These are phyloP conservation scores for Melanogaster broomeanus DNA, from an alignment of 768 basidiomycete genomes.

Conservation along the genomic window DNA sequence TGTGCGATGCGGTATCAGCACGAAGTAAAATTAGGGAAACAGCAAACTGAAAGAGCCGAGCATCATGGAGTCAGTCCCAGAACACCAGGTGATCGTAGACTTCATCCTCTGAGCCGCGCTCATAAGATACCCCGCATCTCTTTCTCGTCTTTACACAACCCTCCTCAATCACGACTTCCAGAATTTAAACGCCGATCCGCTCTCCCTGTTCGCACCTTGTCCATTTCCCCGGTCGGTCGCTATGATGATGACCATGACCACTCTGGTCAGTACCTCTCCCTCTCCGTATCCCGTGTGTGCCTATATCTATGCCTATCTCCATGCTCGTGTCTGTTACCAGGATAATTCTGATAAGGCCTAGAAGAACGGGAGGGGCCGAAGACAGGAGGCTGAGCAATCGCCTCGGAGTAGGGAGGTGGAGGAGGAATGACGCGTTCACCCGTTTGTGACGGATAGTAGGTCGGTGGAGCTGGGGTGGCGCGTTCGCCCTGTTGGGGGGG, in stretches of 20 bases:
- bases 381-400: conserved; percentile 5
- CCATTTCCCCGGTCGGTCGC: conserved; percentile 5
- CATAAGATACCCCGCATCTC: too few species aligned
- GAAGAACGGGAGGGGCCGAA: conserved; percentile 16
- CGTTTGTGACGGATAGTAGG: not conserved
- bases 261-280: not conserved
- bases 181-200: conserved; percentile 8
- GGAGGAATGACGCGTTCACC: conserved; percentile 1
- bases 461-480: conserved; percentile 2
- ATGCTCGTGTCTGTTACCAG: conserved; percentile 13
- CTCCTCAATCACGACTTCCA: conserved; percentile 13
- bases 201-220: not conserved
- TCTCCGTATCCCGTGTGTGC: conserved; percentile 12
- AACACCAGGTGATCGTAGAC: too few species aligned
- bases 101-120: too few species aligned
- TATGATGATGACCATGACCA: conserved; percentile 3
- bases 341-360: conserved; percentile 11
- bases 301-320: conserved; percentile 14
- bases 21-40: too few species aligned
- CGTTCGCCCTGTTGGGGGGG: not conserved
- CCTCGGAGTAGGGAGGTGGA: conserved; percentile 25
- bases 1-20: too few species aligned
- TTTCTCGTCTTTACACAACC: not conserved
- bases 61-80: too few species aligned
- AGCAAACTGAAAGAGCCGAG: too few species aligned